Evolutionary conservation across 139 green algal species (phyloP).

Genomic region (Micractinium sp.): DNA sequence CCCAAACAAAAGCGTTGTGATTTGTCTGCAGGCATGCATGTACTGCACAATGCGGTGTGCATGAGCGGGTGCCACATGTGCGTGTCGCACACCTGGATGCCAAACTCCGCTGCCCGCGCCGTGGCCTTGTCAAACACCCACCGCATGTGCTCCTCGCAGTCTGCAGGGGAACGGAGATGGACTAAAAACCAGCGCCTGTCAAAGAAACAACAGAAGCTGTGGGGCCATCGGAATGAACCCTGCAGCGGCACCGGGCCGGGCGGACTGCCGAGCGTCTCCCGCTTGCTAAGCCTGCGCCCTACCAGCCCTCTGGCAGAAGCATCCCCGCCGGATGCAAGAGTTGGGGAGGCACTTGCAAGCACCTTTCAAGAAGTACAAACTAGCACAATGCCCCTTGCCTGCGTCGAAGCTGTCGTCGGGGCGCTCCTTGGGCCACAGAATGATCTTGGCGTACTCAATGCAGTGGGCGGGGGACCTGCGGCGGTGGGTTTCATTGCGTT

Average conservation of each 20-base stretch:
- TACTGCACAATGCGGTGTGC: too few relatives aligned
- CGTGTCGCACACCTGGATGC: conserved; percentile 74
- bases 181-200: too few relatives aligned
- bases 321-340: background rate
- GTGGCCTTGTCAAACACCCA: conserved; percentile 91
- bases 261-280: too few relatives aligned
- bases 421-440: conserved; percentile 89
- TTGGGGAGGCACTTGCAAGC: too few relatives aligned
- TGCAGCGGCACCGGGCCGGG: too few relatives aligned
- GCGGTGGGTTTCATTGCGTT: too few relatives aligned
- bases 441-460: conserved; percentile 98
- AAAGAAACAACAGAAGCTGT: too few relatives aligned
- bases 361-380: background rate
- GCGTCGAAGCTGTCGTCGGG: conserved; percentile 91
- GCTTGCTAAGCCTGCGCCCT: too few relatives aligned
- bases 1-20: too few relatives aligned
- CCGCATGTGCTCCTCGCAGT: conserved; percentile 95
- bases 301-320: background rate
- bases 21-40: too few relatives aligned
- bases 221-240: too few relatives aligned
- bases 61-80: background rate
- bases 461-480: conserved; percentile 92
- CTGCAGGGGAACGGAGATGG: conserved; percentile 34
- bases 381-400: background rate
- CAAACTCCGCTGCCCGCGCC: conserved; percentile 82